These are phyloP conservation scores for Stephanodiscus triporus DNA, from an alignment of 108 stramenopile species.

Conservation along the genomic window DNA sequence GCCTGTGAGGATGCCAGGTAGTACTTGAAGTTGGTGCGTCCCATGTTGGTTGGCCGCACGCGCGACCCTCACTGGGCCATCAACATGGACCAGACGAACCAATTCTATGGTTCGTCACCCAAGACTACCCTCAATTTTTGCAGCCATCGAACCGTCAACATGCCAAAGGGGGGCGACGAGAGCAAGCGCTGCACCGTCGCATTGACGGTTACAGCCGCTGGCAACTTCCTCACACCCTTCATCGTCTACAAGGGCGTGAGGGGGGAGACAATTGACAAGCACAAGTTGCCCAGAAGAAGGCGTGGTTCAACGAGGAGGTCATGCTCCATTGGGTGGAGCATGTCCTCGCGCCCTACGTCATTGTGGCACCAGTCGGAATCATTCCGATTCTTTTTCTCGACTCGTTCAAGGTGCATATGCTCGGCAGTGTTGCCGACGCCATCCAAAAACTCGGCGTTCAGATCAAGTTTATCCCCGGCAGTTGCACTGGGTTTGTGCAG, in stretches of 20 bases:
- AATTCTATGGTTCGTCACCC: too few species aligned
- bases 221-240: background rate
- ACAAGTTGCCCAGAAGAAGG: background rate
- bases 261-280: background rate
- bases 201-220: conserved; percentile 5
- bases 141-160: background rate
- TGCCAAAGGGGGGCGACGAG: background rate
- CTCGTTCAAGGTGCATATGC: conserved; percentile 13
- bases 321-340: too few species aligned
- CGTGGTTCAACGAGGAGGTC: too few species aligned
- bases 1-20: too few species aligned
- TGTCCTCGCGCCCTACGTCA: background rate
- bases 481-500: conserved; percentile 15
- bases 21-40: too few species aligned
- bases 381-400: conserved; percentile 21
- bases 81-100: too few species aligned
- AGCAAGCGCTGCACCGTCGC: conserved; percentile 10
- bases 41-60: too few species aligned
- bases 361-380: background rate
- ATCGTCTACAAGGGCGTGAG: conserved; percentile 2
- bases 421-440: background rate
- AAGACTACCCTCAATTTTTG: too few species aligned
- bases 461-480: conserved; percentile 7
- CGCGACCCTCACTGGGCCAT: too few species aligned
- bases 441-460: conserved; percentile 21